Conservation (phyloP, 2,329 filamentous ascomycete genomes). For the Hymenoscyphus fraxineus region DNA sequence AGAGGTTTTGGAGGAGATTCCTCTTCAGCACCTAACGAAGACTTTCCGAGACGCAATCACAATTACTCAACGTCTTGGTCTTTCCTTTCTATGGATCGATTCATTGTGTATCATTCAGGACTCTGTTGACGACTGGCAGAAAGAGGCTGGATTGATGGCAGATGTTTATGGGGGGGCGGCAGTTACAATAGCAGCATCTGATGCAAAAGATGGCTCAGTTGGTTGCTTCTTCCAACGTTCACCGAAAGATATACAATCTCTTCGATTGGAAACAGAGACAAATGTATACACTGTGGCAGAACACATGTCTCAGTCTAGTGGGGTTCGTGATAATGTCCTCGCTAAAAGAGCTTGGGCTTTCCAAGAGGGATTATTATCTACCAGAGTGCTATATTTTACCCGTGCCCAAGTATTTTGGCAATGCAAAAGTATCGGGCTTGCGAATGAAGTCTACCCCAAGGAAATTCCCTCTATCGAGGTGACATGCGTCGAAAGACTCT, state of each 20-base stretch:
- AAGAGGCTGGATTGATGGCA: background rate
- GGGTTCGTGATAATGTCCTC: background rate
- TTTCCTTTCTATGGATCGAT: background rate
- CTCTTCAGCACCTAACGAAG: background rate
- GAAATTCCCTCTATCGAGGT: background rate
- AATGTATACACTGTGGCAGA: background rate
- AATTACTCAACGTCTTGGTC: background rate
- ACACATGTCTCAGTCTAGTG: background rate
- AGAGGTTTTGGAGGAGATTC: background rate
- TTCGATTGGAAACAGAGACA: background rate
- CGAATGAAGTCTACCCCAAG: background rate
- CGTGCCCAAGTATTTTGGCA: background rate
- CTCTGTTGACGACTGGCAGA: background rate
- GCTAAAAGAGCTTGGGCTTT: background rate
- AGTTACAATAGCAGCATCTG: background rate
- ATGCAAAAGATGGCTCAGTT: background rate
- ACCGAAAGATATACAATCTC: background rate
- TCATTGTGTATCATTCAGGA: background rate
- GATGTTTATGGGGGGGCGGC: background rate
- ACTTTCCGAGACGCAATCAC: background rate
- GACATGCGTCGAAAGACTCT: background rate
- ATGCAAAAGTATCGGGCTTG: background rate
- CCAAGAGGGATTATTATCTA: background rate
- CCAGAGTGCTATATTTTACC: background rate
- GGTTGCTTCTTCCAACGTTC: background rate